Base-by-base conservation (phyloP, 805 yeast species). In the Kazachstania taianensis region DNA sequence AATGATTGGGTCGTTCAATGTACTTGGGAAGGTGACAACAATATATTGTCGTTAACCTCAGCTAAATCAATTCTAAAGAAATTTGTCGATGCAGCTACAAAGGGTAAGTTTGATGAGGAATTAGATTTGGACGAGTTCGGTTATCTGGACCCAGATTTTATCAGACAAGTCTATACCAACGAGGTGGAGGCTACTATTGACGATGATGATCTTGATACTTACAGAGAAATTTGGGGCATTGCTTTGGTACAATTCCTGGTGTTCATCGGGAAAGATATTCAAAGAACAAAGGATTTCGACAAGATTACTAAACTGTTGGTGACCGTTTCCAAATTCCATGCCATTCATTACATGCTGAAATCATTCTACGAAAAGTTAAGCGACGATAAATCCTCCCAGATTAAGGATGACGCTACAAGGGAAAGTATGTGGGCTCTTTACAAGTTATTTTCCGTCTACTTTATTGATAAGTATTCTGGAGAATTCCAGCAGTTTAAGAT, bases 1-100 rank as follows among this genome's bases (percentile, higher is more conserved):
- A 72, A 72, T 43, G 96, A 87, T 59, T 89, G 94, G 84, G 95
- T 82, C n/a, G 96, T 87, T 28, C 96, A 87, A 64, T 86, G 95
- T 62, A 87, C 96, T 14, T 87, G 96, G 96, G 96, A 87, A 66
- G 96, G 96, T 60, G 96, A 87, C 61, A 87, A 87, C 66, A 86
- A 78, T 52, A 80, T 87, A 30, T 68, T 87, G 44, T 81, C 86
- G 2, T 75, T 84, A 60, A 78, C 85, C 36, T 74, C 85, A 40
- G 96, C 95, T 39, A 78, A 89, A 57, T 75, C 92, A 19, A 65
- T 66, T 28, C 48, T 66, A 36, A 66, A 66, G 45, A 65, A 65
- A 43, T 63, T 63, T 41, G 53, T 55, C 30, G 65, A 60, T 38
- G 50, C 63, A 16, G 49, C 55, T 13, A 42, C 52, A 5, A 57